Conservation (phyloP, 495 filamentous ascomycete genomes). For the Xanthoparmelia taractica region DNA sequence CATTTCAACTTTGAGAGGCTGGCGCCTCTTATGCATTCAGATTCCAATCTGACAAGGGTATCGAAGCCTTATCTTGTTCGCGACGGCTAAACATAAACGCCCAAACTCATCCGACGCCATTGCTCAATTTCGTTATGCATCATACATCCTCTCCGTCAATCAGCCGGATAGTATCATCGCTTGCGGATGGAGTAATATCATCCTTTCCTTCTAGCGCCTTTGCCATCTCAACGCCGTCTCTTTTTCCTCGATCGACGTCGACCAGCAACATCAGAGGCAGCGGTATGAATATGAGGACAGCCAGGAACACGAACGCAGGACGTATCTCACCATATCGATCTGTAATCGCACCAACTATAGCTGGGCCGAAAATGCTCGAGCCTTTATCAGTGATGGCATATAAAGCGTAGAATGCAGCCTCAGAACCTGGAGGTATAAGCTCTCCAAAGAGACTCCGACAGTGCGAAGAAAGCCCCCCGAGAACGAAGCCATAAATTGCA, state of each 20-base stretch:
- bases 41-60: background rate
- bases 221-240: conserved; percentile 65
- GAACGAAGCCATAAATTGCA: conserved; percentile 83
- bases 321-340: conserved; percentile 84
- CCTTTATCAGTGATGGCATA: conserved; percentile 98
- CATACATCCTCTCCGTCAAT: conserved; percentile 17
- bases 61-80: background rate
- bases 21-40: background rate
- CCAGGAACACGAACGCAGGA: conserved; percentile 89
- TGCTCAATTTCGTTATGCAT: background rate
- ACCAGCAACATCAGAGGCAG: conserved; percentile 78
- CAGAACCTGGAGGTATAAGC: conserved; percentile 84
- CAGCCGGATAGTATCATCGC: conserved; percentile 14
- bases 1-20: background rate
- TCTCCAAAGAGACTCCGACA: conserved; percentile 90
- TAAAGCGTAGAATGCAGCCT: conserved; percentile 92
- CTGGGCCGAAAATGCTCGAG: conserved; percentile 85
- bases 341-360: conserved; percentile 87
- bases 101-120: background rate
- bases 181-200: background rate
- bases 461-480: conserved; percentile 88
- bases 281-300: conserved; percentile 70
- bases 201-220: conserved; percentile 49
- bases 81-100: background rate
- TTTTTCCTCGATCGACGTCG: conserved; percentile 80